Conservation (phyloP, 139 green algal species). For the Edaphochlamys debaryana region DNA sequence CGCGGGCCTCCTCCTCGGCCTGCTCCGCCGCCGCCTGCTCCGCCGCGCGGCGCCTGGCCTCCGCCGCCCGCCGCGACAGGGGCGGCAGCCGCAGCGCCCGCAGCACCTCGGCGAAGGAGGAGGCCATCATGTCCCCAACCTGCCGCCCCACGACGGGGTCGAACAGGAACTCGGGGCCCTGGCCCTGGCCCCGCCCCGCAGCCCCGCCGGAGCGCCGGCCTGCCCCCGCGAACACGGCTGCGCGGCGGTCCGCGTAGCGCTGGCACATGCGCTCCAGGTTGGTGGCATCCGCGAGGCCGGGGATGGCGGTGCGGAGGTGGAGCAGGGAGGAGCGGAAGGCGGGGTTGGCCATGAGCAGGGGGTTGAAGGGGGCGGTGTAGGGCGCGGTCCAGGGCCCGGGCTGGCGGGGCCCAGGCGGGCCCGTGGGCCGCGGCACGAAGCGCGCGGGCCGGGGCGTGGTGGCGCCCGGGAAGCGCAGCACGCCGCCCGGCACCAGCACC, state of each 20-base stretch:
- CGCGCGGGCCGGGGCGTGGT: slow-evolving; percentile 8
- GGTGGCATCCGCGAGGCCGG: background rate
- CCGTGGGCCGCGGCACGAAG: background rate
- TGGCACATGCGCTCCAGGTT: background rate
- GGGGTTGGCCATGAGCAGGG: slow-evolving; percentile 17
- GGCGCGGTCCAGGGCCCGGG: background rate
- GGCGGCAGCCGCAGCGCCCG: slow-evolving; percentile 3
- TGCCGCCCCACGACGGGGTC: background rate
- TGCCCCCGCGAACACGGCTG: background rate
- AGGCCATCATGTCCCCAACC: background rate
- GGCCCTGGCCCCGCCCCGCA: background rate
- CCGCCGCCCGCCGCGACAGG: background rate
- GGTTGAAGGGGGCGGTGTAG: background rate
- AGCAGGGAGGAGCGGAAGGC: slow-evolving; percentile 16
- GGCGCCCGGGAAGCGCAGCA: slow-evolving; percentile 1
- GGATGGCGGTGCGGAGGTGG: slow-evolving; percentile 25
- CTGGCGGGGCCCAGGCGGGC: background rate
- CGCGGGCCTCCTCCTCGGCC: background rate
- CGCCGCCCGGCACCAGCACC: slow-evolving; percentile 21
- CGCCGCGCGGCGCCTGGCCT: background rate
- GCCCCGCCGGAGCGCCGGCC: background rate
- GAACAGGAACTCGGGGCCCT: background rate
- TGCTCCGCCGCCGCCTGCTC: background rate
- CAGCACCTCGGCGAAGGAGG: background rate
- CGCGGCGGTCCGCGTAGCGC: background rate